Base-by-base conservation (phyloP, 495 filamentous ascomycete species). In the Penicillium cataractarum region DNA sequence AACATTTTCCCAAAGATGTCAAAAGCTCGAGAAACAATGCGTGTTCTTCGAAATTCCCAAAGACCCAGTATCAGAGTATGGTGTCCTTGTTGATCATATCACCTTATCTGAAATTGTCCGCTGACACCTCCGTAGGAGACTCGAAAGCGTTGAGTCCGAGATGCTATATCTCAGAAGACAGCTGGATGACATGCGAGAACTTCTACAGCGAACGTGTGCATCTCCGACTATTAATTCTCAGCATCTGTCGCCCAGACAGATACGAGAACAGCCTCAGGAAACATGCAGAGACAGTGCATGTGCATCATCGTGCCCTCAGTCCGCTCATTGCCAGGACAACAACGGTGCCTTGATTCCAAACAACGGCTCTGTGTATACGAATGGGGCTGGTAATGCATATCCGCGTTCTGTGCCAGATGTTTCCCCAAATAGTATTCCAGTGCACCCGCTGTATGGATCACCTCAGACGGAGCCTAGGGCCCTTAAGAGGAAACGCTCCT, bases 31-130 rank as follows among this genome's bases (percentile, higher is more conserved):
- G 7, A 76, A 72, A 13, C 72, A 69, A 65, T 79, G 76, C 13
- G 57, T 76, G 0, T 76, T 79, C 63, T 79, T 76, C 39, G 76
- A 76, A 17, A 60, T 69, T 29, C 76, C 76, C 0, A 77, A 72
- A 56, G 75, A 79, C 60, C 69, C 75, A 7, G 57, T 71, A 9
- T 64, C 63, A 6, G 72, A 73, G 76, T 79, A 66, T 22, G 68
- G 60, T 2, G 3, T 0, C 6, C 19, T 29, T 2, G 13, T 35
- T 44, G 3, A 29, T 31, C 33, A 37, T 22, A 44, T 1, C 3
- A 42, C 12, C 39, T 15, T 10, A 27, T 7, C 10, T 21, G 53
- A n/a, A n/a, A 8, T 3, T 13, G 15, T 55, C 33, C 13, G 54
- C 44, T 72, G 6, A 66, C 21, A 12, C 3, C 1, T 19, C 15